Evolutionary conservation across 192 early-diverging fungal species (phyloP).

Genomic region (Backusella sp.): DNA sequence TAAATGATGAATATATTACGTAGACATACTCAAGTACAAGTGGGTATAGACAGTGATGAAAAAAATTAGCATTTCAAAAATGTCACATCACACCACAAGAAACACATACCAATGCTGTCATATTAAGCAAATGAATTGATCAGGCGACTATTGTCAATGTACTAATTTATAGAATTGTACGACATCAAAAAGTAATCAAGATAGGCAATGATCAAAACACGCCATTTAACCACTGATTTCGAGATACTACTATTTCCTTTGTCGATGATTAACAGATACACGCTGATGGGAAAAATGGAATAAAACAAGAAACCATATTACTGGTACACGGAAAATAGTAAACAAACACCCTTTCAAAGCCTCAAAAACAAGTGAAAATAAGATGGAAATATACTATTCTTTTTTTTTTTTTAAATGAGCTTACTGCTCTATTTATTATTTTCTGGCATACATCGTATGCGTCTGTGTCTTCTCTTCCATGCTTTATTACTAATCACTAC

Average conservation of each 20-base stretch:
- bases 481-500: neutral
- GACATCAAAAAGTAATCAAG: neutral
- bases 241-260: neutral
- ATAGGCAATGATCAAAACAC: slow-evolving; percentile 6
- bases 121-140: neutral
- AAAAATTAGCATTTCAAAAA: neutral
- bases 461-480: neutral
- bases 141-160: neutral
- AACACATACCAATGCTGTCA: neutral
- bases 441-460: too few relatives aligned
- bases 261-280: neutral
- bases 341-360: neutral
- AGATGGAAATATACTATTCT: neutral
- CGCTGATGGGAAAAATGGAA: neutral
- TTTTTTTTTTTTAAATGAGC: too few relatives aligned
- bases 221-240: neutral
- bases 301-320: neutral
- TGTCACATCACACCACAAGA: neutral
- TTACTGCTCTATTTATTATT: too few relatives aligned
- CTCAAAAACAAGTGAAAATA: slow-evolving; percentile 3
- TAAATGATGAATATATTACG: neutral
- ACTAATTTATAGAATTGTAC: neutral
- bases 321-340: neutral
- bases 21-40: neutral
- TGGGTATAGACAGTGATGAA: neutral